Base-by-base conservation (phyloP, 495 filamentous ascomycete genomes). In the Penicillium robsamsonii region DNA sequence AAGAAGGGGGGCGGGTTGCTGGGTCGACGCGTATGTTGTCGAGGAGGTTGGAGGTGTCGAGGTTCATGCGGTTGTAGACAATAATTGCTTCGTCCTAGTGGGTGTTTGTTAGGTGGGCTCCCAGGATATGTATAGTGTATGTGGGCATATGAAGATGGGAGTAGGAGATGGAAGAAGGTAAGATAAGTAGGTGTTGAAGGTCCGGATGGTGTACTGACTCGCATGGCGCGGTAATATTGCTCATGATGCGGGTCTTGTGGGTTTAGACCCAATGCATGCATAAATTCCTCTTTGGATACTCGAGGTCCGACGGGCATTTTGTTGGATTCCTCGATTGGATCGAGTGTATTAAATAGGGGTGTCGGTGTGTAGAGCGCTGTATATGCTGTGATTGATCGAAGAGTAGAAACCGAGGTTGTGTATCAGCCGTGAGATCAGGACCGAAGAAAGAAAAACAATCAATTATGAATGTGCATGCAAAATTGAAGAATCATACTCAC, bases 271-370 rank as follows among this genome's bases (percentile, higher is more conserved):
- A 78, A 56, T 6, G 74, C 72, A 11, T 65, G 64, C 71, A 78
- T 75, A 53, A 78, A 78, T 53, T 78, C 74, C 47, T 76, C 74
- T 51, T 78, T 78, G 27, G 74, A 74, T 53, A 71, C 75, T 56
- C 75, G 71, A n/a, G 74, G 74, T 5, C 73, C 73, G 46, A 76
- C 74, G 9, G 70, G 53, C 38, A 64, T 54, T 62, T 67, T 75
- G 45, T 37, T 33, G 27, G 17, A 25, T n/a, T 30, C 25, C 15
- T 33, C 25, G 45, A 31, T 47, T 47, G 45, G n/a, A 37, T 8
- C 2, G 33, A 37, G 33, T 5, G n/a, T 33, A 33, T 12, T 33
- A 10, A 12, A 33, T 33, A 12, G 11, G 4, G 25, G 25, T 2
- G 25, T 27, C 25, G 25, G 25, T 27, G 25, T 4, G 25, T 27